Base-by-base conservation (phyloP, 2,329 filamentous ascomycete species). In the Fusarium sambucinum region DNA sequence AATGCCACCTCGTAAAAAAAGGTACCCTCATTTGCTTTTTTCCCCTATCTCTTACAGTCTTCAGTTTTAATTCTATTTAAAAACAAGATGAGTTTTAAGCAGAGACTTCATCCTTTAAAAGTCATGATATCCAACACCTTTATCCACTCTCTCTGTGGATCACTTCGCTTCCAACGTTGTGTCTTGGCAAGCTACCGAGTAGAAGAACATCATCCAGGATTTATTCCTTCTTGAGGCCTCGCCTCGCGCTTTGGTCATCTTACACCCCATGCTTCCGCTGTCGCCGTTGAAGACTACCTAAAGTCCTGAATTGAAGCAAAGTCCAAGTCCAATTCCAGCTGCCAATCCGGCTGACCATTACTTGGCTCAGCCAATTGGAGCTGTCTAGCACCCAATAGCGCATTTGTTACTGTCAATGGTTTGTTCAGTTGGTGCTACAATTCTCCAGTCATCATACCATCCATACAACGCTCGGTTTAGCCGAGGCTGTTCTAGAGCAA, bases 1-100 rank as follows among this genome's bases (percentile, higher is more conserved):
- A 27, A n/a, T 30, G 21, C 17, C 10, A n/a, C 45, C 45, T 56
- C 45, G 54, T 56, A 56, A 52, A 56, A 50, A 40, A n/a, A 11
- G 38, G 35, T 52, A 19, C 54, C 33, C 54, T 56, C 54, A 56
- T 48, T 52, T 33, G 13, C 27, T 52, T 50, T 50, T 50, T 50
- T 29, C n/a, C 19, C 17, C 32, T 13, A 50, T 50, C 47, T 27
- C 10, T 19, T 23, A 17, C 17, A 14, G 27, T 19, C 23, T 27
- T 38, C 13, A n/a, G 12, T 13, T 6, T 19, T 5, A 8, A 11
- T n/a, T 45, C n/a, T 50, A 21, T 50, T 14, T 38, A 7, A 27
- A 27, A 10, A 19, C 12, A 13, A 27, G 27, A 27, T 9, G 9
- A 8, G 17, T 41, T 21, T 56, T 51, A 27, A 12, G 41, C 21